Percentiles rank a stretch among this genome's conserved stretches.
These are phyloP conservation scores for Saccharum hybrid DNA, from an alignment of 202 grass and related monocot genomes.

Conservation along the genomic window DNA sequence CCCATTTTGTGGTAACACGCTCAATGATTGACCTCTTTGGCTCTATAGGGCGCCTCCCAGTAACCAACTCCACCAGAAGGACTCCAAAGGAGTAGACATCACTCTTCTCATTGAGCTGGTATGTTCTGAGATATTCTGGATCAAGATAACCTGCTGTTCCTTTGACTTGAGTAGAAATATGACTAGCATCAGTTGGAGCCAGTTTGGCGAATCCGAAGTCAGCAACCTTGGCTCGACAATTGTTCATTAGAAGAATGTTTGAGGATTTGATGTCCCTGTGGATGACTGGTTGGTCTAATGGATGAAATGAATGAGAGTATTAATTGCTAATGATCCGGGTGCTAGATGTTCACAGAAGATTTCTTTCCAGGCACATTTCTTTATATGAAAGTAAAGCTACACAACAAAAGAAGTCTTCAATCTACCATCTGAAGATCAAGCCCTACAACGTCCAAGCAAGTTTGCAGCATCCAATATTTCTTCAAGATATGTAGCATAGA, in stretches of 20 bases:
- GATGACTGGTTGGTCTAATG: constrained; percentile 82
- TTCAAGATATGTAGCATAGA: neutral
- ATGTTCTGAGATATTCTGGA: constrained; percentile 86
- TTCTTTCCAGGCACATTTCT: neutral
- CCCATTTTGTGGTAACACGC: constrained; percentile 80
- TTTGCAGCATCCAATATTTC: neutral
- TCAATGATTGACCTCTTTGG: constrained; percentile 61
- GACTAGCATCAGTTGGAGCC: constrained; percentile 56
- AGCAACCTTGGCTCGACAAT: constrained; percentile 81
- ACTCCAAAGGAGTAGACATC: constrained; percentile 96
- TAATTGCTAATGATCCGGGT: neutral
- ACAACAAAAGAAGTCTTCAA: constrained; percentile 12
- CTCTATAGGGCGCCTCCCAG: constrained; percentile 76
- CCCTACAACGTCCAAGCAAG: neutral
- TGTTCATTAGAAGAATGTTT: constrained; percentile 79
- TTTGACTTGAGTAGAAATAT: constrained; percentile 94
- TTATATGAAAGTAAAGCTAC: constrained; percentile 4
- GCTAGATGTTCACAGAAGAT: neutral
- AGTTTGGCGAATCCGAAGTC: constrained; percentile 90
- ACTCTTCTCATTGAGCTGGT: constrained; percentile 82
- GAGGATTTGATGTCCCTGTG: constrained; percentile 97
- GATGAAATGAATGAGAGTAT: constrained; percentile 15
- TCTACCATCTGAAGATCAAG: neutral
- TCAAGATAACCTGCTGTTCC: constrained; percentile 92
- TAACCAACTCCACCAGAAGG: constrained; percentile 79